Conservation (phyloP, 306 rosid species). For the Hippophae rhamnoides region DNA sequence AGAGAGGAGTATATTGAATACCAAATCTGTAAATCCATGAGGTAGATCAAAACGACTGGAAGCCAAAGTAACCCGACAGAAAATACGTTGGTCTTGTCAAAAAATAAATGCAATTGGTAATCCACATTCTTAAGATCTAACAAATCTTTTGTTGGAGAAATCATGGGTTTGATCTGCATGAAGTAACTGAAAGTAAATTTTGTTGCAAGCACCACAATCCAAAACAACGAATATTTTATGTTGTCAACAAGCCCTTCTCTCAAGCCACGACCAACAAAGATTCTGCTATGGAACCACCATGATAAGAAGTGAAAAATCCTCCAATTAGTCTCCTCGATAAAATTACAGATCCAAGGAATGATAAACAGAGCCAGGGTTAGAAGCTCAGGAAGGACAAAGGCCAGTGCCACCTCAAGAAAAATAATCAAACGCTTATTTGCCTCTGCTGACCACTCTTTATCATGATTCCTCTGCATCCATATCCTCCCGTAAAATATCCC, state of each 20-base stretch:
- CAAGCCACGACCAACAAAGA: conserved; percentile 90
- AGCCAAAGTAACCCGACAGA: conserved; percentile 73
- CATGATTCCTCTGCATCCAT: conserved; percentile 57
- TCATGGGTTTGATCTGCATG: conserved; percentile 84
- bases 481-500: conserved; percentile 68
- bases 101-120: conserved; percentile 60
- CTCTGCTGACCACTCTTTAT: conserved; percentile 48
- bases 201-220: conserved; percentile 73
- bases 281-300: conserved; percentile 93
- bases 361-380: conserved; percentile 59
- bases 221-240: conserved; percentile 63
- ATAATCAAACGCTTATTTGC: conserved; percentile 46
- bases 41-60: conserved; percentile 77
- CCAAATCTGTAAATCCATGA: conserved; percentile 94
- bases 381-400: conserved; percentile 70
- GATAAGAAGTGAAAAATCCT: conserved; percentile 63
- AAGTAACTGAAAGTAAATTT: conserved; percentile 82
- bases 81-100: conserved; percentile 43
- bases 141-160: conserved; percentile 55
- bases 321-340: conserved; percentile 83
- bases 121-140: conserved; percentile 28
- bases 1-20: conserved; percentile 84
- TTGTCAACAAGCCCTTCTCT: conserved; percentile 87
- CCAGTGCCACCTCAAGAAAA: conserved; percentile 53
- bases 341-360: conserved; percentile 81